phyloP scores from a whole-genome alignment of 495 filamentous ascomycete genomes.

The Penicillium psychrofluorescens region DNA sequence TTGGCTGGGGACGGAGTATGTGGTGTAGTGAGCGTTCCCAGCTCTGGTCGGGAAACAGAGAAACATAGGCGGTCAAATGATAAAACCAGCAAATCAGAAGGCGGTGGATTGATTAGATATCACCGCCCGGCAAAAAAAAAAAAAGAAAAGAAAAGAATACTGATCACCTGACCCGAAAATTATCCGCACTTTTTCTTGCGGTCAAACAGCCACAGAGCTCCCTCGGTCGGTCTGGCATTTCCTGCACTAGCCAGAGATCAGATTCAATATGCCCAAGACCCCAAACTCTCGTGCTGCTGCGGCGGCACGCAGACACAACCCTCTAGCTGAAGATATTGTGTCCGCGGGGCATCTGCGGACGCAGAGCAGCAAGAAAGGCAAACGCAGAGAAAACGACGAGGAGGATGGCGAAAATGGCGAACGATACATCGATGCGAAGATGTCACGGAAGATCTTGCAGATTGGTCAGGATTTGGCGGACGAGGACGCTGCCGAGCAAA shows the following conservation, averaged over 20 bases:
- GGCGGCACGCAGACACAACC: constrained; percentile 53
- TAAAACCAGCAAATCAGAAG: constrained; percentile 3
- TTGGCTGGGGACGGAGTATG: neutral
- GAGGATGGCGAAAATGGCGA: constrained; percentile 56
- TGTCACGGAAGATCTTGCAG: constrained; percentile 78
- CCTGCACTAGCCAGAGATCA: neutral
- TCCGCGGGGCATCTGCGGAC: constrained; percentile 53
- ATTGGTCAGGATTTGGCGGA: constrained; percentile 79
- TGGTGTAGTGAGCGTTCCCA: neutral
- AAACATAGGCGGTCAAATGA: constrained; percentile 11
- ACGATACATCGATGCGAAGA: constrained; percentile 73
- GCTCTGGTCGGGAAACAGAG: constrained; percentile 7
- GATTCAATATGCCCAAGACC: constrained; percentile 38
- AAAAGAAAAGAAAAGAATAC: constrained; percentile 1
- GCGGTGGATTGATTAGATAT: constrained; percentile 13
- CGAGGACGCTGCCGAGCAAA: constrained; percentile 55
- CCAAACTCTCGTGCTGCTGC: constrained; percentile 32
- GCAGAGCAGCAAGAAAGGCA: constrained; percentile 46
- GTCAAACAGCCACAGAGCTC: no score
- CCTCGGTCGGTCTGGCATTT: neutral
- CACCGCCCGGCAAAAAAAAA: constrained; percentile 28
- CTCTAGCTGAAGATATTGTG: constrained; percentile 64
- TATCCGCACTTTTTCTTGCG: constrained; percentile 26
- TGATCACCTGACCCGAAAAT: constrained; percentile 34
- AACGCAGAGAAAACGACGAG: constrained; percentile 48